These are phyloP conservation scores for Lachancea fermentati DNA, from an alignment of 805 yeast species.

Conservation along the genomic window DNA sequence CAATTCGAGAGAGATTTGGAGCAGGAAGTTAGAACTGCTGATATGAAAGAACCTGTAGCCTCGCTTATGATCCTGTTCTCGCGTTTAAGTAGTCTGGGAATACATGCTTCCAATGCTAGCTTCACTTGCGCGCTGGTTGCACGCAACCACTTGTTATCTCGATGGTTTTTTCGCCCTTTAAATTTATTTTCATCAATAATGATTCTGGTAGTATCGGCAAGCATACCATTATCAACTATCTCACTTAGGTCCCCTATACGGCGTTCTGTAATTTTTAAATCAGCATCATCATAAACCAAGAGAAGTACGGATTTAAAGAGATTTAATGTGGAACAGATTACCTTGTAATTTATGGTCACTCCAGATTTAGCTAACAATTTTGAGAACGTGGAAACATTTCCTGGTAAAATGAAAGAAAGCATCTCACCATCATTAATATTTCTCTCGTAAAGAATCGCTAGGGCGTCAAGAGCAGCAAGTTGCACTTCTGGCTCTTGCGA, in stretches of 20 bases:
- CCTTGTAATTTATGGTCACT: conserved; percentile 34
- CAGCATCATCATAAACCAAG: conserved; percentile 40
- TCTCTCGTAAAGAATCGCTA: conserved; percentile 33
- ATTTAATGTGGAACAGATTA: conserved; percentile 29
- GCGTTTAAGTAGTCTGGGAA: conserved; percentile 23
- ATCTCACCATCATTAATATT: conserved; percentile 43
- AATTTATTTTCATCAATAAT: conserved; percentile 13
- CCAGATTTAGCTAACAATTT: conserved; percentile 35
- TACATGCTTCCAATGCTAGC: conserved; percentile 38
- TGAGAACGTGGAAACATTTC: conserved; percentile 42
- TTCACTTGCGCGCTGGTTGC: conserved; percentile 48
- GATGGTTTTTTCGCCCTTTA: conserved; percentile 26
- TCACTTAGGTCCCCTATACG: conserved; percentile 1
- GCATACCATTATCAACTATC: neutral
- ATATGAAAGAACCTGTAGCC: conserved; percentile 14
- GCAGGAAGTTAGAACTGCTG: conserved; percentile 13
- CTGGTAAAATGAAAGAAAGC: conserved; percentile 46
- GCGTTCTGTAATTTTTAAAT: conserved; percentile 17
- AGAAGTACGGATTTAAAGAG: conserved; percentile 30
- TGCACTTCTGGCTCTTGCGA: conserved; percentile 28
- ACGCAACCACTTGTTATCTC: conserved; percentile 50
- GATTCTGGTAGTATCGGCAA: neutral
- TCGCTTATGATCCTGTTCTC: conserved; percentile 16
- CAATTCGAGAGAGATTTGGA: conserved; percentile 19
- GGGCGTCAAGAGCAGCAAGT: conserved; percentile 30